Conservation (phyloP, 371 early-diverging fungal species). For the Mucor racemosus region DNA sequence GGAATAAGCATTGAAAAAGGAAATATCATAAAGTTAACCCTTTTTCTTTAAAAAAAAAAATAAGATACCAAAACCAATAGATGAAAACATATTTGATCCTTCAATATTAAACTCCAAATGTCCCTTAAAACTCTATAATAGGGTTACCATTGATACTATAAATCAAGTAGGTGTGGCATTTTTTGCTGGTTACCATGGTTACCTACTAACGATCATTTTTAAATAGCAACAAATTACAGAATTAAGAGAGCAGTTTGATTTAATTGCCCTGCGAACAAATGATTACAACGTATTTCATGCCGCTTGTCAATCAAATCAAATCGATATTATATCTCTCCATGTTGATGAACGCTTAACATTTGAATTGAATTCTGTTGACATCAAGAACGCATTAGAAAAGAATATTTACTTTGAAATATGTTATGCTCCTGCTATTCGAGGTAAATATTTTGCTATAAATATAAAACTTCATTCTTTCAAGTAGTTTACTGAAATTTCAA, state of each 20-base stretch:
- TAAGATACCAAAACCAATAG: conserved; percentile 8
- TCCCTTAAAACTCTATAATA: conserved; percentile 32
- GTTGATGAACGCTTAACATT: conserved; percentile 73
- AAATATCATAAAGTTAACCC: background rate
- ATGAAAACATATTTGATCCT: conserved; percentile 13
- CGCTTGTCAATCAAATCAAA: conserved; percentile 70
- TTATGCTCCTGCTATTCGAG: conserved; percentile 76
- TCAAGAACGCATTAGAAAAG: conserved; percentile 55
- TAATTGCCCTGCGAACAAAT: conserved; percentile 81
- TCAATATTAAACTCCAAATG: conserved; percentile 16
- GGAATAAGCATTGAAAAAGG: background rate
- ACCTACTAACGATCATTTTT: background rate
- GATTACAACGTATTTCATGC: conserved; percentile 71
- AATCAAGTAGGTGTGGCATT: background rate
- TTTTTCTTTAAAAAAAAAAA: background rate
- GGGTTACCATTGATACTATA: conserved; percentile 37
- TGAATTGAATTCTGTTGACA: conserved; percentile 65
- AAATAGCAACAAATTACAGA: background rate
- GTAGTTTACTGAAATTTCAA: background rate
- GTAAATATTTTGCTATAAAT: conserved; percentile 36
- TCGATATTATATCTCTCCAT: conserved; percentile 90
- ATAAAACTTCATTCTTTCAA: background rate
- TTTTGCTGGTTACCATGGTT: background rate
- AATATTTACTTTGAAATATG: conserved; percentile 85
- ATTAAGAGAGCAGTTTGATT: conserved; percentile 52